Percentiles rank a stretch among this genome's conserved stretches.
Evolutionary conservation across 2,329 filamentous ascomycete genomes (phyloP).

Genomic region (Elsinoe ampelina): DNA sequence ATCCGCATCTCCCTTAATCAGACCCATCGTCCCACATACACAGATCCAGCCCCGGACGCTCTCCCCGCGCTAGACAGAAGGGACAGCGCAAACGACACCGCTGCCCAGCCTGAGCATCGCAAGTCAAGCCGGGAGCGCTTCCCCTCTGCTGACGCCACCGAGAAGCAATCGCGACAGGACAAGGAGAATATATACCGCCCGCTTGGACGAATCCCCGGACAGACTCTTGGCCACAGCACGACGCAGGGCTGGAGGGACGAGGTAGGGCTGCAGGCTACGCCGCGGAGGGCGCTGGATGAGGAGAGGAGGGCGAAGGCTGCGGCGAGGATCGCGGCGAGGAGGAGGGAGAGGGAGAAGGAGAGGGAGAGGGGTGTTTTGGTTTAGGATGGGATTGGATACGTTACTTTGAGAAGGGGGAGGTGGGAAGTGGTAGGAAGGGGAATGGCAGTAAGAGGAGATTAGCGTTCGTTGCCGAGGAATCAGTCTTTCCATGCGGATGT

Average conservation of each 20-base stretch:
- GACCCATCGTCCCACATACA: too few species aligned
- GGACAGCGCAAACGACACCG: slow-evolving; percentile 1
- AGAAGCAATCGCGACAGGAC: too few species aligned
- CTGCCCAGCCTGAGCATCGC: background rate
- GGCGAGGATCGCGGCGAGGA: slow-evolving; percentile 11
- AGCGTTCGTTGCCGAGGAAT: too few species aligned
- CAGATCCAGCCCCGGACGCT: background rate
- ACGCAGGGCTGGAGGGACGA: slow-evolving; percentile 1
- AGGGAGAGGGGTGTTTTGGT: background rate
- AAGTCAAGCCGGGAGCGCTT: too few species aligned
- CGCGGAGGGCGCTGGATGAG: slow-evolving; percentile 1
- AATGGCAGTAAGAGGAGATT: too few species aligned
- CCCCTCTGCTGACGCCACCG: too few species aligned
- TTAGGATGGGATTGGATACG: background rate
- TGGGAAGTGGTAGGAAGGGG: too few species aligned
- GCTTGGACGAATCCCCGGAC: too few species aligned
- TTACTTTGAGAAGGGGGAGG: background rate
- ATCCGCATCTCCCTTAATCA: too few species aligned
- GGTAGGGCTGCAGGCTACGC: background rate
- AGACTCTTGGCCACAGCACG: too few species aligned
- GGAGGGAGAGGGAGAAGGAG: slow-evolving; percentile 13
- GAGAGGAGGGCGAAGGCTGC: slow-evolving; percentile 11
- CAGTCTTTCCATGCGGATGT: too few species aligned
- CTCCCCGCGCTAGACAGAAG: background rate
- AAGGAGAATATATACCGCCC: background rate